Evolutionary conservation across 768 basidiomycete species (phyloP).

Genomic region (Crepidotus variabilis): DNA sequence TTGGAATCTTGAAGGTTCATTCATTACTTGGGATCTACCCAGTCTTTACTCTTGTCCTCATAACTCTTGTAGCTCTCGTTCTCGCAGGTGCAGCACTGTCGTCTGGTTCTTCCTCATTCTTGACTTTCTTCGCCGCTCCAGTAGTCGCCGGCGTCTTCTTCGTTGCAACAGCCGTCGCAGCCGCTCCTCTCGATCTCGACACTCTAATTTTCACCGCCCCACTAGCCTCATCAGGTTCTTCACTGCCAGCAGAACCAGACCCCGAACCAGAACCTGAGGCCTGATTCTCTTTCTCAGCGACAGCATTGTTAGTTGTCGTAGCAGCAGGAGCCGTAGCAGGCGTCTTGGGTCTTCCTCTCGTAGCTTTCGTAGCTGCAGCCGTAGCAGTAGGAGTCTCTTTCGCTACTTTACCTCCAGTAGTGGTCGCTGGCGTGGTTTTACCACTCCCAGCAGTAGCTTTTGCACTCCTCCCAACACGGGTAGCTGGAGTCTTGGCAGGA

Average conservation of each 20-base stretch:
- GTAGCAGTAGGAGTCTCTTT: slow-evolving; percentile 9
- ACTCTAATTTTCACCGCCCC: slow-evolving; percentile 31
- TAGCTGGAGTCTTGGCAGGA: slow-evolving; percentile 6
- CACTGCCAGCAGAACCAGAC: slow-evolving; percentile 1
- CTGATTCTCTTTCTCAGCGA: slow-evolving; percentile 37
- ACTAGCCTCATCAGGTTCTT: slow-evolving; percentile 19
- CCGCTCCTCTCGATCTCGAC: slow-evolving; percentile 28
- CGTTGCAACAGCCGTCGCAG: slow-evolving; percentile 8
- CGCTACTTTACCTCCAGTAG: background rate
- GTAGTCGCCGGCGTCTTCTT: slow-evolving; percentile 28
- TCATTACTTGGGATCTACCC: slow-evolving; percentile 10
- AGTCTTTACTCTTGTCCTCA: slow-evolving; percentile 32
- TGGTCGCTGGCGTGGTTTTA: background rate
- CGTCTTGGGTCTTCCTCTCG: slow-evolving; percentile 26
- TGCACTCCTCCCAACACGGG: slow-evolving; percentile 9
- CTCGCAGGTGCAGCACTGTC: slow-evolving; percentile 16
- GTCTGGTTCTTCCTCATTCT: slow-evolving; percentile 21
- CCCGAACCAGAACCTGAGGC: slow-evolving; percentile 21
- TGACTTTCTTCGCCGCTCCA: slow-evolving; percentile 21
- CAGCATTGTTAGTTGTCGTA: slow-evolving; percentile 12
- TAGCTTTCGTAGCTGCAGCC: slow-evolving; percentile 10
- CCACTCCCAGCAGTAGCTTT: slow-evolving; percentile 5
- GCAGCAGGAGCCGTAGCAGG: slow-evolving; percentile 33
- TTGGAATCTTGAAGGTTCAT: too few species aligned
- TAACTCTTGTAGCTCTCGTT: slow-evolving; percentile 26